Conservation (phyloP, 139 green algal species). For the Tetradesmus lagerheimii region DNA sequence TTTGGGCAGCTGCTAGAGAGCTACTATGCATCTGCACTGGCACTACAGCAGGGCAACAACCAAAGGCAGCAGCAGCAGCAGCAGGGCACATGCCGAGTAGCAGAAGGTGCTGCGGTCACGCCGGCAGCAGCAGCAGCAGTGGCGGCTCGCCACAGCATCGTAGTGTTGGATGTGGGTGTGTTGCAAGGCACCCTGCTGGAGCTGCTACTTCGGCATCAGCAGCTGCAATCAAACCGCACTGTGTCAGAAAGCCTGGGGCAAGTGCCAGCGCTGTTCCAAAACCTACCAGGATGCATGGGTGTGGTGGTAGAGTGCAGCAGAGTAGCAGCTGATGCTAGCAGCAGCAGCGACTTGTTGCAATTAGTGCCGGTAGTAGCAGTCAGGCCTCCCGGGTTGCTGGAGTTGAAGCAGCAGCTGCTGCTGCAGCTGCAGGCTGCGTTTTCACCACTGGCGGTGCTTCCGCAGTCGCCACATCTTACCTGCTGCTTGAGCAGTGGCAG, state of each 20-base stretch:
- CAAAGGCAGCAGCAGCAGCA: conserved; percentile 5
- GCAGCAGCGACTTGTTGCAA: not conserved
- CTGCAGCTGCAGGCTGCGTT: not conserved
- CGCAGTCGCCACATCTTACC: not conserved
- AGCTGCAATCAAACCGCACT: not conserved
- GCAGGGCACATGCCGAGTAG: not conserved
- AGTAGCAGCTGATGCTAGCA: not conserved
- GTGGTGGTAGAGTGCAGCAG: conserved; percentile 19
- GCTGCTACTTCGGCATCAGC: not conserved
- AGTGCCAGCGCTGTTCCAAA: not conserved
- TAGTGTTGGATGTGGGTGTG: conserved; percentile 17
- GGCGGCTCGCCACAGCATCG: not conserved
- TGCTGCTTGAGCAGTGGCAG: not conserved
- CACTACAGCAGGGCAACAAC: not conserved
- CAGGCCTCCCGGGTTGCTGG: conserved; percentile 8
- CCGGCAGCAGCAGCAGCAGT: conserved; percentile 10
- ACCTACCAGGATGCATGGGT: conserved; percentile 10
- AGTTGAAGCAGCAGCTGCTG: conserved; percentile 1
- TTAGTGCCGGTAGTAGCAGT: conserved; percentile 1
- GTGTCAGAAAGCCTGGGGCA: not conserved
- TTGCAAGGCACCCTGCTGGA: not conserved
- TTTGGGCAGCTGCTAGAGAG: not conserved
- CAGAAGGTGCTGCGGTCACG: not conserved
- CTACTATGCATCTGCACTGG: not conserved
- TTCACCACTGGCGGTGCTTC: not conserved